Percentiles rank a stretch among this genome's conserved stretches.
Conservation (phyloP, 2,329 filamentous ascomycete species). For the Cercospora sp. region DNA sequence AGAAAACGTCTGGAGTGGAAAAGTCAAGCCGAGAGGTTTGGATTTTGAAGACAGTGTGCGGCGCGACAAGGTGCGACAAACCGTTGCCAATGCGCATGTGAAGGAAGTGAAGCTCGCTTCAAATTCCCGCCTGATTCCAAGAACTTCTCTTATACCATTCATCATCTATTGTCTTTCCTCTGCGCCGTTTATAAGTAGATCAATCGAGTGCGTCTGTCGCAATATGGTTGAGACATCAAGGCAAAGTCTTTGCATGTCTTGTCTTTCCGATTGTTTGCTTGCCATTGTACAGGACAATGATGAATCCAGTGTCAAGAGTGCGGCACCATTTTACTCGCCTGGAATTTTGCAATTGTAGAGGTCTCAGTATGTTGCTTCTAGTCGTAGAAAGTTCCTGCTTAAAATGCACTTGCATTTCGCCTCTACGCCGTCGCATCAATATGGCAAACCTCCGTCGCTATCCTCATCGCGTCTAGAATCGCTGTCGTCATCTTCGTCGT, state of each 20-base stretch:
- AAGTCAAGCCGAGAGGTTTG: neutral
- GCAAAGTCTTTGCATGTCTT: neutral
- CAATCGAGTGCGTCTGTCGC: neutral
- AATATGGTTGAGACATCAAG: neutral
- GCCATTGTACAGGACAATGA: neutral
- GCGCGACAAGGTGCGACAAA: neutral
- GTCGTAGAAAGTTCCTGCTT: neutral
- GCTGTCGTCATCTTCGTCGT: neutral
- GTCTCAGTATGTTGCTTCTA: neutral
- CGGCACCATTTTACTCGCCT: neutral
- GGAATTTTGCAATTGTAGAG: neutral
- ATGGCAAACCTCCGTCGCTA: neutral
- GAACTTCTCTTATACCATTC: neutral
- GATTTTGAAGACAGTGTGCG: neutral
- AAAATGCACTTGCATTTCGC: neutral
- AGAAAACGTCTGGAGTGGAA: neutral
- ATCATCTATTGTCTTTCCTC: neutral
- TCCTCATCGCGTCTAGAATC: neutral
- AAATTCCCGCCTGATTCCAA: neutral
- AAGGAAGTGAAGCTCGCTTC: constrained; percentile 5
- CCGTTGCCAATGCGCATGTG: neutral
- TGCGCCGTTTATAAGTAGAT: neutral
- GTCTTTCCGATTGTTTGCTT: neutral
- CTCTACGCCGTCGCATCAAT: neutral
- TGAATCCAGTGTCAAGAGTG: neutral